These are phyloP conservation scores for Calocybe gambosa DNA, from an alignment of 1,284 basidiomycete species.

Conservation along the genomic window DNA sequence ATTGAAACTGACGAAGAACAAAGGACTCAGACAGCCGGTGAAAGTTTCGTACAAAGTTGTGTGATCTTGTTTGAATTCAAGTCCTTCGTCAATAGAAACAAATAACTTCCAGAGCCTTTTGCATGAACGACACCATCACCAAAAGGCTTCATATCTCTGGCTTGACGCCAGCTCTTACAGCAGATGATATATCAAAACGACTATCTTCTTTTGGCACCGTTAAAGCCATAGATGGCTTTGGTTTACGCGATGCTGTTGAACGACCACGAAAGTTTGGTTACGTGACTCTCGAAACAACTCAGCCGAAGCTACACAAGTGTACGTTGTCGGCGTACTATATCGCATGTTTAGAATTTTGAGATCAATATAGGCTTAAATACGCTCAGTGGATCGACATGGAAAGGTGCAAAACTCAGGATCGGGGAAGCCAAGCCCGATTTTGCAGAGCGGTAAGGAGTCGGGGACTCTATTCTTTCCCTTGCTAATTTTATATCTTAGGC, in stretches of 20 bases:
- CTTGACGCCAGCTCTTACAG: slow-evolving; percentile 56
- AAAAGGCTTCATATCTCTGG: slow-evolving; percentile 73
- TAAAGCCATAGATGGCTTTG: slow-evolving; percentile 63
- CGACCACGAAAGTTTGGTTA: slow-evolving; percentile 65
- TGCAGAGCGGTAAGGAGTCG: slow-evolving; percentile 41
- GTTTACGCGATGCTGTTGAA: slow-evolving; percentile 55
- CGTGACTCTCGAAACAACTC: slow-evolving; percentile 64
- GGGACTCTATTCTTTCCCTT: not conserved
- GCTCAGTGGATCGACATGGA: slow-evolving; percentile 76
- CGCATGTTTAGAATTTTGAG: slow-evolving; percentile 2
- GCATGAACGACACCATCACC: slow-evolving; percentile 26
- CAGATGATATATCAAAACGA: slow-evolving; percentile 50
- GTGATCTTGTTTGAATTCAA: slow-evolving; percentile 4
- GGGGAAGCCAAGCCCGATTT: slow-evolving; percentile 75
- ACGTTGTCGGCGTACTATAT: slow-evolving; percentile 21
- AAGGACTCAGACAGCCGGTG: not conserved
- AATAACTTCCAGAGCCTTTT: not conserved
- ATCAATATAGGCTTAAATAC: slow-evolving; percentile 54
- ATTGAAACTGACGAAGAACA: not conserved
- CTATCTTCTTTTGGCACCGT: slow-evolving; percentile 65
- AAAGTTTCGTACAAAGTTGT: not conserved
- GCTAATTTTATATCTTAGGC: slow-evolving; percentile 19
- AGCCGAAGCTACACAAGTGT: slow-evolving; percentile 60
- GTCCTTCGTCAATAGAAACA: not conserved
- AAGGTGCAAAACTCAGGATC: slow-evolving; percentile 73